Evolutionary conservation across 2,329 filamentous ascomycete genomes (phyloP), one percentile per base, ranked within the genome.

Genomic region (Pleoardoris graminearum): DNA sequence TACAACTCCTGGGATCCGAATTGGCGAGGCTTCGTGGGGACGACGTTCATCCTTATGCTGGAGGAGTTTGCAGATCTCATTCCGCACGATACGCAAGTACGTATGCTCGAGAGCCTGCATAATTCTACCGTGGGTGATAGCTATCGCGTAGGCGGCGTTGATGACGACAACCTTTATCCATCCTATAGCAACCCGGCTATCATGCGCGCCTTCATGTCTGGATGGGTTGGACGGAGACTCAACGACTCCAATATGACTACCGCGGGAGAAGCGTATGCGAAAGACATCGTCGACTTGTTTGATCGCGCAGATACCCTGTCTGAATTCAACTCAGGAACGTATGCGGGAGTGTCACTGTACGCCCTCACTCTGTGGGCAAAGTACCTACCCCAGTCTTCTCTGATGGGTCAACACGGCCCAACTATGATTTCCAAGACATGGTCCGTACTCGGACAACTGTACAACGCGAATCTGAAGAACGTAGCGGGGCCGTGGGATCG

Each of bases 401-500:
- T 83, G 23, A 82, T 87, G 78, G 71, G 76, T 10, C 67, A 77
- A 46, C 76, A 81, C 48, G 83, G 78, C 0, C 72, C 76, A 0
- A 70, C 73, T 4, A 83, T 86, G 77, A 75, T 86, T 16, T 55
- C 68, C 4, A 65, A 77, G 12, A 84, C 79, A 0, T 86, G 82
- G 84, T 71, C 76, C 4, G 74, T 77, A 3, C 73, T 82, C 1
- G 75, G 76, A 0, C 59, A 78, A 39, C 75, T 87, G 1, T 87
- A 83, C 75, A 81, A 86, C 48, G 79, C 83, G 0, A 76, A 78
- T 1, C 67, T 87, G 70, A 80, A 77, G 57, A 87, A 86, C 54
- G 77, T 86, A 42, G 84, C 84, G 2, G 85, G 84, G 0, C 85
- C 85, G 0, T 87, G 84, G 84, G 85, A 87, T 65, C 79, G 85